Evolutionary conservation across 2,329 filamentous ascomycete species (phyloP), one percentile per base, ranked within the genome.

Genomic region (Colletotrichum agaves): DNA sequence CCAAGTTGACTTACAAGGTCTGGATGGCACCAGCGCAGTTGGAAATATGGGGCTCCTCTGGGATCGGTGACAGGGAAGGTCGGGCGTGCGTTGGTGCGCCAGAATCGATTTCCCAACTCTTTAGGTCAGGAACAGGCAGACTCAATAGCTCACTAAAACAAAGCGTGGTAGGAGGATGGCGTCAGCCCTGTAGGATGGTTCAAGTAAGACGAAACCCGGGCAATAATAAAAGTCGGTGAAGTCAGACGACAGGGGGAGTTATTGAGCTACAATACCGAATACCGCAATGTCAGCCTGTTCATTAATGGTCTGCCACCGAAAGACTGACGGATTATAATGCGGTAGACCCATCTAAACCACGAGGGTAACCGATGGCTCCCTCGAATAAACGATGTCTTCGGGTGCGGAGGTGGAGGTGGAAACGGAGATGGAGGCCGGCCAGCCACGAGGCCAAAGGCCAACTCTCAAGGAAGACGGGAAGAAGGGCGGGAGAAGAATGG

Each of bases 11-110:
- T 39, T 46, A 35, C 56, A 49, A 58, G 62, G 63, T 31, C 50
- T 69, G 62, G 56, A 62, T 62, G 56, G 63, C 37, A 62, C 63
- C 66, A 69, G 57, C 56, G 44, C 56, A 67, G 47, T 59, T 67
- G 53, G 15, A 41, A 19, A 21, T 46, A 37, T n/a, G 56, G 55
- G 61, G 41, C 41, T 53, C 39, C 23, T 3, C 53, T 39, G n/a
- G 41, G 33, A 55, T 60, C 19, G 61, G 41, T 44, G 55, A 60
- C 53, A 23, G 2, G 61, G 60, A 39, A 13, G 39, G 35, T 63
- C 15, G 11, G 50, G 19, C 37, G 23, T 43, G 58, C 49, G 61
- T 35, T 55, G 56, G 23, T 43, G 58, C 49, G 61, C 43, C 62
- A 62, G 44, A 17, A 19, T 62, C 33, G 35, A 62, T 3, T 35